Evolutionary conservation across 805 yeast genomes (phyloP), one percentile per base, ranked within the genome.

Genomic region (Grigorovia transvaalensis): DNA sequence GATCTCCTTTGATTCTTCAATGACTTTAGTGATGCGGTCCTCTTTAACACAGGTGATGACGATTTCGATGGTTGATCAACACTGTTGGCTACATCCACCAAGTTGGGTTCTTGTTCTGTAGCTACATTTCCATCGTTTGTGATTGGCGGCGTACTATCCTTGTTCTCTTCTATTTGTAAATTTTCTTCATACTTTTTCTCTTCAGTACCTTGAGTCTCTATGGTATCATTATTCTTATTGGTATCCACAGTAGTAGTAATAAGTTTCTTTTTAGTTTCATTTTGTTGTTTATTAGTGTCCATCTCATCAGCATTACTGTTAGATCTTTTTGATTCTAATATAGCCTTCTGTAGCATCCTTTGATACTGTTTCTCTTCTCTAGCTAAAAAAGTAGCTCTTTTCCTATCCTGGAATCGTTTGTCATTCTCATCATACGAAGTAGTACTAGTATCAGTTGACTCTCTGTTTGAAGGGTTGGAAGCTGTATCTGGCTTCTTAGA

Each of bases 291-390:
- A 15, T 38, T 51, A 45, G 38, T 51, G 40, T 42, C 47, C 20
- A 53, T 54, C 11, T 45, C 56, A 17, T 51, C 59, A n/a, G 54
- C 57, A 35, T 61, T 61, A 46, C 44, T 42, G 1, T 71, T 71
- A 29, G 70, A 69, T 42, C 67, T 66, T 55, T 67, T 66, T 50
- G 74, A 70, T 53, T 71, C 76, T 45, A 67, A 67, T 49, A 73
- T 61, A 0, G 70, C 76, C 51, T 72, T 64, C 51, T 73, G 71
- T 13, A 73, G 57, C 67, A 72, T 64, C 29, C 69, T 64, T 56
- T 71, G 74, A 53, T 71, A 73, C 43, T 73, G 71, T n/a, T 71
- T 70, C 51, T 73, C 76, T 54, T 72, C 75, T 54, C 74, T 65
- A 2, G 74, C 71, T 49, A 63, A 61, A 27, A 62, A 67, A 6